Base-by-base conservation (phyloP, 202 grass and related monocot species). In the Setaria viridis region DNA sequence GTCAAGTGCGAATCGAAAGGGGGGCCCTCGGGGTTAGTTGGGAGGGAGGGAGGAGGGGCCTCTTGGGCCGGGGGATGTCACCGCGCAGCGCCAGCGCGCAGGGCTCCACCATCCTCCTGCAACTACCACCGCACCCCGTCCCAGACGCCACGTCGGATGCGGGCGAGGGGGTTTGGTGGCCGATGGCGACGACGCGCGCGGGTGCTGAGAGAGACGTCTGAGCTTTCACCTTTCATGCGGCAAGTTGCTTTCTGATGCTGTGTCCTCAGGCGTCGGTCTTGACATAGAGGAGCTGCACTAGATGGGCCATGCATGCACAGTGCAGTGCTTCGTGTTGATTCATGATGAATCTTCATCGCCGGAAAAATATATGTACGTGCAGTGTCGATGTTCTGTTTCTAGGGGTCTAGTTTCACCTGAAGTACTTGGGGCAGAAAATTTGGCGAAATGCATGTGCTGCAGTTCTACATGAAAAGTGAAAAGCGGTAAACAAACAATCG, bases 81-180 rank as follows among this genome's bases (percentile, higher is more conserved):
- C 35, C 35, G 35, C 35, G 35, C 35, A 37, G 35, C 35, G 35
- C 35, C 35, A 37, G 35, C 35, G 35, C 35, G 35, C 35, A 35
- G 35, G 35, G 35, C 35, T 35, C 35, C 35, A 37, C 4, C 35
- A 3, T 37, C 35, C 35, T 37, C 1, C 35, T 37, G 35, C 89
- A 87, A 84, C 82, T 3, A 78, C 77, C 85, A 35, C 82, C 42
- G 76, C 62, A 1, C 43, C 64, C 17, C 19, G 49, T 17, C 59
- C 45, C 17, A 37, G 11, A 39, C 35, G 60, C 89, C 89, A 81
- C 89, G 85, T 88, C 81, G 76, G 81, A 87, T 3, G 69, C 21
- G 54, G 15, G 43, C 33, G 77, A 14, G 76, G 78, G 82, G 21
- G 59, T 13, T 82, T 86, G 88, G 83, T 86, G 78, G 72, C 6